These are phyloP conservation scores for Ascochyta pisi DNA, from an alignment of 2,329 filamentous ascomycete species.

Conservation along the genomic window DNA sequence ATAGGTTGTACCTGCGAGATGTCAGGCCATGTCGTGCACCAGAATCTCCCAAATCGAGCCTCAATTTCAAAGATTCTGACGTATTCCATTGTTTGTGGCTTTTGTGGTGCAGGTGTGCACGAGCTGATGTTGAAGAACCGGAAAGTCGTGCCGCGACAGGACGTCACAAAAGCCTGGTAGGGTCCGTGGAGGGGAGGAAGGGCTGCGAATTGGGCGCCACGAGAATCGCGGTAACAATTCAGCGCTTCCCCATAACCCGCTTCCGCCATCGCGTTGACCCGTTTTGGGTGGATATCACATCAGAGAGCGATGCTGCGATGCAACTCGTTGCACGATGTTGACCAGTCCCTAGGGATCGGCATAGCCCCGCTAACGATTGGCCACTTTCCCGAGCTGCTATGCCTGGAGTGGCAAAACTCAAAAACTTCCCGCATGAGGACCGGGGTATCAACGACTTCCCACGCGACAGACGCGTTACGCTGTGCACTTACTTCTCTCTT, in stretches of 20 bases:
- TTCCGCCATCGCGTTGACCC: constrained; percentile 19
- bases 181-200: constrained; percentile 3
- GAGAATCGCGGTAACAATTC: constrained; percentile 20
- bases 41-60: constrained; percentile 1
- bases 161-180: constrained; percentile 20
- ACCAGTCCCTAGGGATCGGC: constrained; percentile 17
- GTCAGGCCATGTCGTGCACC: constrained; percentile 10
- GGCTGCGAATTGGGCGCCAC: constrained; percentile 20
- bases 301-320: constrained; percentile 23
- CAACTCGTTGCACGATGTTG: constrained; percentile 28
- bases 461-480: constrained; percentile 32
- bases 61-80: constrained; percentile 5
- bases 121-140: constrained; percentile 19
- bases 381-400: constrained; percentile 24
- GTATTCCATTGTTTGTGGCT: constrained; percentile 16
- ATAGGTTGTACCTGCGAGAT: constrained; percentile 23
- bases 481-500: constrained; percentile 10
- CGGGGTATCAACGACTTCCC: constrained; percentile 18
- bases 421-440: constrained; percentile 9
- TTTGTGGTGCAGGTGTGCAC: constrained; percentile 10
- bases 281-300: constrained; percentile 23
- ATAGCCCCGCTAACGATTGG: constrained; percentile 21
- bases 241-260: constrained; percentile 21
- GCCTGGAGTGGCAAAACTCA: constrained; percentile 24
- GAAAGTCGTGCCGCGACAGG: constrained; percentile 23